Percentiles rank a stretch among this genome's conserved stretches.
Evolutionary conservation across 2,329 filamentous ascomycete genomes (phyloP).

Genomic region (Beauveria sp.): DNA sequence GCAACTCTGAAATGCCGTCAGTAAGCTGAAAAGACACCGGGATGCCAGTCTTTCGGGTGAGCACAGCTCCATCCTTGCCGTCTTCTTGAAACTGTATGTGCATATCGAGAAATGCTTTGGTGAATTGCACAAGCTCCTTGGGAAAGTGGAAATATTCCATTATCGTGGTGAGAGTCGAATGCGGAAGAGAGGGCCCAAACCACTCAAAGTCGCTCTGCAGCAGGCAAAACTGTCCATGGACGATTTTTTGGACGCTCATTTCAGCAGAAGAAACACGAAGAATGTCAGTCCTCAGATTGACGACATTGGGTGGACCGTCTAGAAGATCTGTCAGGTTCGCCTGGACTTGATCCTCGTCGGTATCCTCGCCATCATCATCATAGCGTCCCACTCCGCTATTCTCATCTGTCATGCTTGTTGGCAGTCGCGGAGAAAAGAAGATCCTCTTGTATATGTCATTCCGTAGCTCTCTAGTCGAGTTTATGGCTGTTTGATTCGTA

Average conservation of each 20-base stretch:
- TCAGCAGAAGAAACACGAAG: conserved; percentile 9
- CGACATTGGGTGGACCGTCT: background rate
- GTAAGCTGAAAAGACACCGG: conserved; percentile 49
- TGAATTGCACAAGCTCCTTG: conserved; percentile 17
- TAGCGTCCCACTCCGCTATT: conserved; percentile 18
- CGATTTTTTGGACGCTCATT: conserved; percentile 4
- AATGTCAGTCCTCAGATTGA: conserved; percentile 5
- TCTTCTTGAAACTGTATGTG: conserved; percentile 6
- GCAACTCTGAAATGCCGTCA: conserved; percentile 46
- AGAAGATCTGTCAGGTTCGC: conserved; percentile 13
- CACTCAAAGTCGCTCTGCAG: conserved; percentile 51
- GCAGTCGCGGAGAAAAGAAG: conserved; percentile 29
- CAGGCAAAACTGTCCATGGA: conserved; percentile 18
- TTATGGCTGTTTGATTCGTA: background rate
- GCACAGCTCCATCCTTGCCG: background rate
- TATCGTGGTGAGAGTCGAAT: conserved; percentile 45
- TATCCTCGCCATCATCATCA: conserved; percentile 29
- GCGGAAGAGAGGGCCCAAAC: conserved; percentile 50
- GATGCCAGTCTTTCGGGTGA: conserved; percentile 40
- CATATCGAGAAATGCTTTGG: conserved; percentile 31
- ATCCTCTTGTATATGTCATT: background rate
- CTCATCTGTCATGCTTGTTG: conserved; percentile 29
- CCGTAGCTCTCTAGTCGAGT: background rate
- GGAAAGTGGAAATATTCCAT: conserved; percentile 48
- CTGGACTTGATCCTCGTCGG: conserved; percentile 22